These are phyloP conservation scores for Apiospora kogelbergensis DNA, from an alignment of 2,329 filamentous ascomycete species.

Conservation along the genomic window DNA sequence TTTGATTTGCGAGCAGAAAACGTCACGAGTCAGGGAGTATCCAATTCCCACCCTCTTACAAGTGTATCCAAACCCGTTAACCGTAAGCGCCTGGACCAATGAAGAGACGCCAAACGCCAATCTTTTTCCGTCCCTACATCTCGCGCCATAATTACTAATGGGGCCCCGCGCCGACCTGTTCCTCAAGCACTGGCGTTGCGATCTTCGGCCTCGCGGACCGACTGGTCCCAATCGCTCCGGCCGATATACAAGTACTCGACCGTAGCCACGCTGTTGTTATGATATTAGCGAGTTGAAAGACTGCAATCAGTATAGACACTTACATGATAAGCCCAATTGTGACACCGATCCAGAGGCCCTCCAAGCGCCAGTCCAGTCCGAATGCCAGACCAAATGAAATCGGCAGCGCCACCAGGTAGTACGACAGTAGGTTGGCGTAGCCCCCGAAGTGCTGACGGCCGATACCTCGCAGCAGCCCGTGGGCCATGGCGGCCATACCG, in stretches of 20 bases:
- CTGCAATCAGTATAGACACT: slow-evolving; percentile 27
- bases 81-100: neutral
- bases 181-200: slow-evolving; percentile 48
- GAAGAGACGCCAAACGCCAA: neutral
- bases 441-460: slow-evolving; percentile 89
- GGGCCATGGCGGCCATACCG: slow-evolving; percentile 73
- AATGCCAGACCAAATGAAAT: slow-evolving; percentile 80
- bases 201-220: slow-evolving; percentile 51
- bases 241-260: slow-evolving; percentile 56
- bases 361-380: slow-evolving; percentile 71
- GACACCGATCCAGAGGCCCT: slow-evolving; percentile 80
- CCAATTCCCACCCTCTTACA: neutral
- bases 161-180: neutral
- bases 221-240: slow-evolving; percentile 53
- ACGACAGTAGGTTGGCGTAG: slow-evolving; percentile 81
- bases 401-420: slow-evolving; percentile 84
- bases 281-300: slow-evolving; percentile 9
- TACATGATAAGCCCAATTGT: slow-evolving; percentile 68
- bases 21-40: neutral
- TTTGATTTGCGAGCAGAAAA: neutral
- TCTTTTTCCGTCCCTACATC: neutral
- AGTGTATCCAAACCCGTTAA: neutral
- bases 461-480: slow-evolving; percentile 82
- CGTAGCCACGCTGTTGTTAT: slow-evolving; percentile 41
- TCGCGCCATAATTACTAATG: neutral